Conservation (phyloP, 75 land plant species). For the Chamaecyparis obtusa region DNA sequence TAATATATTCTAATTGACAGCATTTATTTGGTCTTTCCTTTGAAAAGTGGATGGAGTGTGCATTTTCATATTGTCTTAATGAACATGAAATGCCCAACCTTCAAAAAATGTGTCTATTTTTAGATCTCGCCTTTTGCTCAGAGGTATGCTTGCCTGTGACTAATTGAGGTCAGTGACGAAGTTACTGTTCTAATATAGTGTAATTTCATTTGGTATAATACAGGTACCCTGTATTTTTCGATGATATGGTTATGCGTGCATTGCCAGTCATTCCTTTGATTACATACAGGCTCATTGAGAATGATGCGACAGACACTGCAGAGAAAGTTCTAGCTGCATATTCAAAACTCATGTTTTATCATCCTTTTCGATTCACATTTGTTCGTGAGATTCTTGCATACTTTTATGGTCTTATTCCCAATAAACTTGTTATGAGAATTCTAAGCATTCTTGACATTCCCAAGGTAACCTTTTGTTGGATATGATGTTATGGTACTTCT, state of each 20-base stretch:
- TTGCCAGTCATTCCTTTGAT: slow-evolving; percentile 91
- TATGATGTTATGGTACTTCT: not conserved
- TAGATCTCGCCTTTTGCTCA: not conserved
- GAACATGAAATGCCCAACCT: not conserved
- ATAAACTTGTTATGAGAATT: slow-evolving; percentile 80
- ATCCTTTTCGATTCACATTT: slow-evolving; percentile 90
- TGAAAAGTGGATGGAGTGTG: not conserved
- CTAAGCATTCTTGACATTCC: slow-evolving; percentile 69
- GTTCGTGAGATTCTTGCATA: slow-evolving; percentile 98
- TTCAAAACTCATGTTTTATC: slow-evolving; percentile 56
- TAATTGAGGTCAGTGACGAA: slow-evolving; percentile 4
- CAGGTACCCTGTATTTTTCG: slow-evolving; percentile 94
- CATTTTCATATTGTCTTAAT: not conserved
- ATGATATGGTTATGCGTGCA: slow-evolving; percentile 84
- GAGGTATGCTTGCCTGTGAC: not conserved
- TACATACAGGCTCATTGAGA: slow-evolving; percentile 89
- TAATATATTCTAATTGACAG: not conserved
- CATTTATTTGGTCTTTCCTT: not conserved
- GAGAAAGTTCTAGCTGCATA: slow-evolving; percentile 75
- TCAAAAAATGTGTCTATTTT: not conserved
- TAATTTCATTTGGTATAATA: slow-evolving; percentile 6
- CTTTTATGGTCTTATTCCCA: slow-evolving; percentile 93
- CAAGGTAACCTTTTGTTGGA: slow-evolving; percentile 54
- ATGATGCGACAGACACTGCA: slow-evolving; percentile 88
- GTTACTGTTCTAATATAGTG: slow-evolving; percentile 4